Base-by-base conservation (phyloP, 2,329 filamentous ascomycete species). In the Teratosphaeria viscida region DNA sequence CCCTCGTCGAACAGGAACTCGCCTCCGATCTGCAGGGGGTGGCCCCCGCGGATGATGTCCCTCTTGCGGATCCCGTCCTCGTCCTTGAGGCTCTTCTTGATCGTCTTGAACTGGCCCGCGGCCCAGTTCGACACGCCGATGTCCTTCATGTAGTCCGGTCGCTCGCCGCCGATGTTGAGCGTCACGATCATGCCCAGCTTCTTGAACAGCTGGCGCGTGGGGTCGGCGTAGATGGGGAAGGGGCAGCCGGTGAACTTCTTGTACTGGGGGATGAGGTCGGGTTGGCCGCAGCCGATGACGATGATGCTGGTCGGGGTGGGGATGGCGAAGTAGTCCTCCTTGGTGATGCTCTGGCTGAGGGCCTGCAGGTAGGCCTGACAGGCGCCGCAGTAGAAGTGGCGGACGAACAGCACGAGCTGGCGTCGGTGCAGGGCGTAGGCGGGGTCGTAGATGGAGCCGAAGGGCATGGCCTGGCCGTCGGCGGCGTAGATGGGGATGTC, bases 371-470 rank as follows among this genome's bases (percentile, higher is more conserved):
- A 75, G 7, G 70, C 69, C 62, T 74, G 72, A 62, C 73, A 75
- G 23, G 71, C 72, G 52, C 73, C 73, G 64, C 74, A 76, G 69
- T 74, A 76, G 66, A 75, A 76, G 61, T 76, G 73, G 32, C 74
- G 71, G 39, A 76, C 67, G 65, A 76, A 76, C 56, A 76, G 67
- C 35, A 76, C 65, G 11, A 76, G 66, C 54, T 75, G 74, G 10
- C 74, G 67, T 57, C 71, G 65, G 54, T 74, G 72, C 16, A 70
- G 68, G 1, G 69, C 67, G 19, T 64, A 66, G 54, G 72, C 76
- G 3, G 82, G 82, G 37, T 77, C 79, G 70, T 85, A 86, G 32
- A 89, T 74, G 65, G 80, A 84, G 72, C 81, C 81, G 72, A 90
- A 90, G 0, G 81, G 75, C 52, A 80, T 79, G 14, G 80, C 73